Conservation (phyloP, 495 filamentous ascomycete species). For the Mycothermus thermophilus region DNA sequence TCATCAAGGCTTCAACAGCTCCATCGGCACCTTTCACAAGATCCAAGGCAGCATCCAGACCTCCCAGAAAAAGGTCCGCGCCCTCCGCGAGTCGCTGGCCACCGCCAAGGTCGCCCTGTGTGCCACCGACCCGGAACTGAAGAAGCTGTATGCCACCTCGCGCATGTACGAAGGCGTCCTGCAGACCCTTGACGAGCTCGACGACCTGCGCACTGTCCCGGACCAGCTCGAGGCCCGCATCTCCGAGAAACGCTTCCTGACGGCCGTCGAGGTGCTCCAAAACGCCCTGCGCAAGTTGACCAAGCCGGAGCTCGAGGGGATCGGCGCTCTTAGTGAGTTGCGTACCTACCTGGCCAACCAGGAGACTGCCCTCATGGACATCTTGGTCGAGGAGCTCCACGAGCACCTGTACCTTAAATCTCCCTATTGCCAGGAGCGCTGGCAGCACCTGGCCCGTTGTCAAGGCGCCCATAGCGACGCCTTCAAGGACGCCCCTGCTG, state of each 20-base stretch:
- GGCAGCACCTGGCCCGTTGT: constrained; percentile 56
- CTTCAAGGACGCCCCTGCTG: constrained; percentile 30
- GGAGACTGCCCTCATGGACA: constrained; percentile 81
- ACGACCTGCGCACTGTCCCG: constrained; percentile 79
- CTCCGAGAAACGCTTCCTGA: constrained; percentile 89
- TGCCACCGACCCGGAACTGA: constrained; percentile 80
- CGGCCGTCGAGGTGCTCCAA: constrained; percentile 82
- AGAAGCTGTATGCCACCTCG: constrained; percentile 69
- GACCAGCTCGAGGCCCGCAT: constrained; percentile 86
- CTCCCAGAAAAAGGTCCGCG: constrained; percentile 73
- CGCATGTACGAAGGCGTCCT: constrained; percentile 87
- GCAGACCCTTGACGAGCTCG: constrained; percentile 67
- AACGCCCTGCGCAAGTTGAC: constrained; percentile 70
- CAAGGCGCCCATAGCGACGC: constrained; percentile 30
- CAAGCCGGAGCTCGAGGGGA: constrained; percentile 78
- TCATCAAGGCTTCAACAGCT: constrained; percentile 97
- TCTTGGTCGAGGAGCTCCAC: constrained; percentile 89
- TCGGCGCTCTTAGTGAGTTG: constrained; percentile 77
- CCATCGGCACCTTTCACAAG: constrained; percentile 96
- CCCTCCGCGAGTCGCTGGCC: constrained; percentile 68
- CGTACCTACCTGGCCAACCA: constrained; percentile 84
- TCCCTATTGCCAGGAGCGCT: constrained; percentile 87
- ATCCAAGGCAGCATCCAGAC: constrained; percentile 86
- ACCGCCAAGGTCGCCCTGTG: constrained; percentile 69
- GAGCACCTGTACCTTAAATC: constrained; percentile 96